A percentile compares a stretch with the other conserved stretches of the same genome.
Conservation (phyloP, 768 basidiomycete species). For the Rhizopogon salebrosus region DNA sequence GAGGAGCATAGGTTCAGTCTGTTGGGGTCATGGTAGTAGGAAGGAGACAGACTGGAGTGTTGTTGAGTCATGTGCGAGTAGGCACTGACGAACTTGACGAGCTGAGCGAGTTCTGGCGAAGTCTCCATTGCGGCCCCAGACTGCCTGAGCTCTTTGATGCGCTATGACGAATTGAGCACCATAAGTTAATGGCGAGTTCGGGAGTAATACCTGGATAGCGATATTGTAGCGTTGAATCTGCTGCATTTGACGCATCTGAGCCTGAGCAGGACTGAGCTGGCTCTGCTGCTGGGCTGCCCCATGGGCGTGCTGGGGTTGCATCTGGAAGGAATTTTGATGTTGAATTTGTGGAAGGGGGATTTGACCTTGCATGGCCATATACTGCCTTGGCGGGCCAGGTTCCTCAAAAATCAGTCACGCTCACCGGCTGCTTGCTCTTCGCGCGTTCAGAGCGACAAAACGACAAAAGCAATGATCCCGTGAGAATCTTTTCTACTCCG, state of each 20-base stretch:
- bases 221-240: neutral
- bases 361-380: slow-evolving; percentile 11
- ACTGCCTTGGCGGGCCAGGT: neutral
- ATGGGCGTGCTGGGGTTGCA: slow-evolving; percentile 4
- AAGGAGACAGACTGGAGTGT: slow-evolving; percentile 27
- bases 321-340: slow-evolving; percentile 10
- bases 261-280: neutral
- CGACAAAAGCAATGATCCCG: neutral
- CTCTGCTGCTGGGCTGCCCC: neutral
- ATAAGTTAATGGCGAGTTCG: no score
- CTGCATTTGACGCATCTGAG: neutral
- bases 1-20: slow-evolving; percentile 2
- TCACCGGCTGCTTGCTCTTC: no score
- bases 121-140: slow-evolving; percentile 43
- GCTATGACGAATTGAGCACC: slow-evolving; percentile 23
- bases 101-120: slow-evolving; percentile 36
- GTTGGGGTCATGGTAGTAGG: neutral
- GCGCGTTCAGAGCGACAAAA: no score
- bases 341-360: slow-evolving; percentile 15
- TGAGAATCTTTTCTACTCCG: neutral
- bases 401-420: neutral
- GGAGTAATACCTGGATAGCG: neutral
- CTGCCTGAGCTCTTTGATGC: slow-evolving; percentile 36
- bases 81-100: slow-evolving; percentile 33
- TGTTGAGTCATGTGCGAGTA: slow-evolving; percentile 24